These are phyloP conservation scores for Rutstroemia sp. DNA, from an alignment of 2,329 filamentous ascomycete genomes.

Conservation along the genomic window DNA sequence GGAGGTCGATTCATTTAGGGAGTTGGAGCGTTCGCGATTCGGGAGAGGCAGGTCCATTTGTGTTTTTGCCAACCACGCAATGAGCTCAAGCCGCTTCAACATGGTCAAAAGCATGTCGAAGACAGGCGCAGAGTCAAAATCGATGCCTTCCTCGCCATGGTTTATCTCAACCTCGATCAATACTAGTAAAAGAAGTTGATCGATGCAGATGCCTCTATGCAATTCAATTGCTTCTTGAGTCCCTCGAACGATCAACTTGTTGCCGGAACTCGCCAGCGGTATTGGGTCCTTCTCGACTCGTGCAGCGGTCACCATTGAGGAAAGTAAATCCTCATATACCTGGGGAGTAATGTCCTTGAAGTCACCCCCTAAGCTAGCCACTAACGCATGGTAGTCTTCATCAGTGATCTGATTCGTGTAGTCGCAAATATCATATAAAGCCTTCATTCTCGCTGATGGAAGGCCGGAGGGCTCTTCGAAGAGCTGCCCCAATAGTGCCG, in stretches of 20 bases:
- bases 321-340: slow-evolving; percentile 46
- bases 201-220: slow-evolving; percentile 68
- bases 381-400: slow-evolving; percentile 68
- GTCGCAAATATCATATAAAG: slow-evolving; percentile 70
- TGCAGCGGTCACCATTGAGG: slow-evolving; percentile 37
- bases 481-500: slow-evolving; percentile 63
- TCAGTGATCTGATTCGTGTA: slow-evolving; percentile 76
- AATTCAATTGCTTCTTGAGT: slow-evolving; percentile 71
- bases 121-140: slow-evolving; percentile 62
- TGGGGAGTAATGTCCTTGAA: slow-evolving; percentile 50
- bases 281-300: slow-evolving; percentile 26
- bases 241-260: slow-evolving; percentile 65
- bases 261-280: slow-evolving; percentile 67
- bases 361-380: slow-evolving; percentile 58
- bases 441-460: slow-evolving; percentile 66
- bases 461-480: slow-evolving; percentile 65
- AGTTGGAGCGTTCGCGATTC: slow-evolving; percentile 34
- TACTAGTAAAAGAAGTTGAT: slow-evolving; percentile 73
- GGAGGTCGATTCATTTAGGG: slow-evolving; percentile 23
- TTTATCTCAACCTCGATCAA: slow-evolving; percentile 83
- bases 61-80: slow-evolving; percentile 59
- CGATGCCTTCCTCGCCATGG: slow-evolving; percentile 58
- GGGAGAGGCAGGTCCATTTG: slow-evolving; percentile 45
- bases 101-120: slow-evolving; percentile 64
- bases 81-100: slow-evolving; percentile 66